Evolutionary conservation across 495 filamentous ascomycete genomes (phyloP).

Genomic region (Aspergillus mulundensis): DNA sequence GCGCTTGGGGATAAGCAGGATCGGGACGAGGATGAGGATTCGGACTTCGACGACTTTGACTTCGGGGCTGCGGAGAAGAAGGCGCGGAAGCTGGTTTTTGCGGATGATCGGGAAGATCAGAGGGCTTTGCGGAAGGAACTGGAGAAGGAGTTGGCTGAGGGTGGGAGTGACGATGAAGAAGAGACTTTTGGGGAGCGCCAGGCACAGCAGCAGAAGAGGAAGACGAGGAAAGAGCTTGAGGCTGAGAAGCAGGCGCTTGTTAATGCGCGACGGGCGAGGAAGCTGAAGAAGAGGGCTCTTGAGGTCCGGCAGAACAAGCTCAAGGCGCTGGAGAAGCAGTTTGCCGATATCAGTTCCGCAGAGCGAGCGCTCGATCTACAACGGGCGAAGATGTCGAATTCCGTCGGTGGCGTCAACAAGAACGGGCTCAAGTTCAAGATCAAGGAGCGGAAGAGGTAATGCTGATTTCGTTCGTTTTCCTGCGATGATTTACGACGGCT

Average conservation of each 20-base stretch:
- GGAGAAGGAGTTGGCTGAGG: constrained; percentile 19
- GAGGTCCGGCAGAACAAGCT: constrained; percentile 54
- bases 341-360: constrained; percentile 64
- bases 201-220: constrained; percentile 26
- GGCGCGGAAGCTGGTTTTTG: constrained; percentile 53
- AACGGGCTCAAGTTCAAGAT: constrained; percentile 79
- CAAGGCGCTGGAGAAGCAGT: constrained; percentile 60
- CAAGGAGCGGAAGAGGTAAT: constrained; percentile 63
- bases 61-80: constrained; percentile 21
- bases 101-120: constrained; percentile 50
- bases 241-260: constrained; percentile 39
- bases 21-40: constrained; percentile 25
- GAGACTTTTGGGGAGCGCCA: constrained; percentile 23
- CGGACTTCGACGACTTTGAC: constrained; percentile 29
- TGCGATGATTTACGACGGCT: constrained; percentile 14
- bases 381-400: constrained; percentile 76
- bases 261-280: constrained; percentile 40
- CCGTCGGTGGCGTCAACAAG: constrained; percentile 74
- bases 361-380: constrained; percentile 76
- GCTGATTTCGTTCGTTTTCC: not conserved
- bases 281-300: constrained; percentile 46
- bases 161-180: constrained; percentile 28
- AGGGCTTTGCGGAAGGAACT: constrained; percentile 26
- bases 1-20: constrained; percentile 25
- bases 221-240: constrained; percentile 37